These are phyloP conservation scores for Boletus coccyginus DNA, from an alignment of 768 basidiomycete genomes.

Conservation along the genomic window DNA sequence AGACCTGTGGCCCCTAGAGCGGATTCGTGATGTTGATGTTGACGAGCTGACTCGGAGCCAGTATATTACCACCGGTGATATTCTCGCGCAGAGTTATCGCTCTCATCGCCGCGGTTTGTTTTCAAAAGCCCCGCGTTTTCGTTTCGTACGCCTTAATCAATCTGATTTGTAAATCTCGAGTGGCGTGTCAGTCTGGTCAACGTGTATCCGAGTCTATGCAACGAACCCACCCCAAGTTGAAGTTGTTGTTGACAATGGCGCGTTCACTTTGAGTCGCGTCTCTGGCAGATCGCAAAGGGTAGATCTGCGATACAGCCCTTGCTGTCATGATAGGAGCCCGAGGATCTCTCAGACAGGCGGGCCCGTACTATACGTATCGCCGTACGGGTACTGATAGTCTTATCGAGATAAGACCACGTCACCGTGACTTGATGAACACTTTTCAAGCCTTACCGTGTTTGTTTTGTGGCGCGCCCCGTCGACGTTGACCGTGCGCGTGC, in stretches of 20 bases:
- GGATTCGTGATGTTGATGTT: neutral
- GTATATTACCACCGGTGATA: neutral
- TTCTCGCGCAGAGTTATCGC: neutral
- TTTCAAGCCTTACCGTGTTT: no score
- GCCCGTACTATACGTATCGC: neutral
- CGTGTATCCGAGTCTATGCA: neutral
- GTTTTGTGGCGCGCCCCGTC: no score
- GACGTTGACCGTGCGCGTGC: no score
- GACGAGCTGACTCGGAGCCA: neutral
- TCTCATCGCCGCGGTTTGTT: neutral
- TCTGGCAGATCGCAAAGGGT: neutral
- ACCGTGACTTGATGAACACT: no score
- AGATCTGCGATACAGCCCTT: constrained; percentile 14
- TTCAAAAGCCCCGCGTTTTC: neutral
- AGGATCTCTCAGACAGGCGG: neutral
- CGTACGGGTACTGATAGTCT: neutral
- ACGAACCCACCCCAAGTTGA: neutral
- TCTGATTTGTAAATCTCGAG: no score
- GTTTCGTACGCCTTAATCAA: neutral
- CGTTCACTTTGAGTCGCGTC: neutral
- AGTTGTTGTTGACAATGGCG: neutral
- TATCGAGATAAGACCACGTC: no score
- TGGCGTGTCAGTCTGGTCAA: neutral
- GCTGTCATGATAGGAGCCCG: constrained; percentile 9
- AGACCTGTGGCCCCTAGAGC: neutral